Evolutionary conservation across 169 alveolate species (phyloP), one percentile per base, ranked within the genome.

Genomic region (Prorocentrum cordatum): DNA sequence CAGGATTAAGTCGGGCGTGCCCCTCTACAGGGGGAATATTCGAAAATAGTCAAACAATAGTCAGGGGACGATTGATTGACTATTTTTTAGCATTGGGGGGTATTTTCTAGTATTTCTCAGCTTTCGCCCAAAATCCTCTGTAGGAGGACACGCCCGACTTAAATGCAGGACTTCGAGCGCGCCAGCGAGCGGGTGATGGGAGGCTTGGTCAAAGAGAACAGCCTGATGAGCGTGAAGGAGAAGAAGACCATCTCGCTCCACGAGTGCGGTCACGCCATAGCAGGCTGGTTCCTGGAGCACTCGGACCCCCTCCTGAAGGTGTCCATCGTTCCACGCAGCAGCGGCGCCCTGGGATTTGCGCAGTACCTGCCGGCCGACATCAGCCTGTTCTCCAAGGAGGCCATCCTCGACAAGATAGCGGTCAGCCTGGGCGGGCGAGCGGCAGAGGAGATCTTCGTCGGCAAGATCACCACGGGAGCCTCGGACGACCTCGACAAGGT

Each of bases 251-350:
- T 98, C 33, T 98, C 99, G 2, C 95, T 95, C 72, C 99, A 98
- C 92, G 99, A 98, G 92, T 94, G 98, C n/a, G 99, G 99, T 0
- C 99, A 98, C 92, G 99, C 99, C n/a, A 97, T 98, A 27, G 97
- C 97, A 24, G 98, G 99, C 1, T 22, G 66, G 54, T 97, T 97
- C 94, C 93, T 98, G 86, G 98, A 96, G 86, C 96, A 96, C 66
- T 93, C 94, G 10, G 93, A 92, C 35, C 91, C 93, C 39, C 77
- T 84, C 24, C 66, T 72, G 72, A 26, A 39, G 93, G 97, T 97
- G 35, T 95, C 99, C n/a, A 95, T 97, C 58, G 94, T 97, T 1
- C 99, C 99, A 14, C 95, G 99, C 32, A 92, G 96, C 61, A 96
- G 96, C 88, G 99, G 99, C n/a, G 97, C 99, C 14, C 94, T 97